Evolutionary conservation across 1,139 yeast species (phyloP), one percentile per base, ranked within the genome.

Genomic region (Sugiyamaella grinbergsii): DNA sequence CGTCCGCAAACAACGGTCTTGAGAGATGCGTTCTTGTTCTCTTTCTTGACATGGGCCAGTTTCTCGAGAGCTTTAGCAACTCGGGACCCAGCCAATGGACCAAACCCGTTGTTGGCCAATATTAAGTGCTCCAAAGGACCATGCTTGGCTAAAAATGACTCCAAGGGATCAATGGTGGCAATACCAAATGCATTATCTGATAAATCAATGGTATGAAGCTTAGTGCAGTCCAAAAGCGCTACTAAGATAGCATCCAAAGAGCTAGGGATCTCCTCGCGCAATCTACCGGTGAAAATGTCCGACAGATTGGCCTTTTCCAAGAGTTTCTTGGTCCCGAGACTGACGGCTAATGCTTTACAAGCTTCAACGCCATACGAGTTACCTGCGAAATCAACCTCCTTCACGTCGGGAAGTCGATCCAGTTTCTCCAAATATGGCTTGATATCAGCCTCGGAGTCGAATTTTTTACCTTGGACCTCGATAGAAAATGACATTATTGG

Each of bases 181-280:
- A 93, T 83, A 7, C 98, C 98, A 68, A 93, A 86, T 0, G 98
- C 98, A 68, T 93, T 93, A 69, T 93, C 98, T 63, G 96, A 85
- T 58, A 94, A 76, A 69, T 93, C 86, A 54, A 93, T 74, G 41
- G 90, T 81, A 57, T 78, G 79, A 61, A 91, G 77, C 34, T 84
- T 77, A 50, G 83, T 79, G 60, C 88, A 83, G 58, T 80, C 71
- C 61, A 87, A 74, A 49, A 93, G 75, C 1, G 88, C 85, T 19
- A 91, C 87, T 57, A 91, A 78, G 54, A 93, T 74, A 59, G 77
- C 75, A 53, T 79, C 80, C 66, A 93, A 77, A 5, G 96, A 83
- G 59, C 81, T 79, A 23, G 98, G 98, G 59, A 94, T 94, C 71
- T 93, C 98, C 53, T 93, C 93, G 62, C 90, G 89, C 60, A 93